A percentile compares a stretch with the other conserved stretches of the same genome.
These are phyloP conservation scores for Colletotrichum australisinense DNA, from an alignment of 2,329 filamentous ascomycete genomes.

Conservation along the genomic window DNA sequence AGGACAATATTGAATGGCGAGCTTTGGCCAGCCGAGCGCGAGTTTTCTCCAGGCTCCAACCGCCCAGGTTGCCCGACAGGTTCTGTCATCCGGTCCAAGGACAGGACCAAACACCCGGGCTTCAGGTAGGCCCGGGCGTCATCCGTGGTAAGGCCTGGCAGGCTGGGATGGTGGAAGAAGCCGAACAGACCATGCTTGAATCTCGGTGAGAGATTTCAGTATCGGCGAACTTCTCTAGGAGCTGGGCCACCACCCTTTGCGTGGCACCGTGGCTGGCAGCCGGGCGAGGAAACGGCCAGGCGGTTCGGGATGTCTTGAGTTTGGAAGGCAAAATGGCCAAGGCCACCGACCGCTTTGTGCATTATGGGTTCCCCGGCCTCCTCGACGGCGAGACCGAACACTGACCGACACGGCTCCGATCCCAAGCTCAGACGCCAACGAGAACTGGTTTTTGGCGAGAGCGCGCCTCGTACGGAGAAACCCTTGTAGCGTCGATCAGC, in stretches of 20 bases:
- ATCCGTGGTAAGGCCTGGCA: constrained; percentile 22
- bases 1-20: constrained; percentile 25
- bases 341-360: constrained; percentile 1
- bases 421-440: constrained; percentile 2
- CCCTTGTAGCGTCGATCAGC: constrained; percentile 12
- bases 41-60: constrained; percentile 16
- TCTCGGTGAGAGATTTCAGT: constrained; percentile 27
- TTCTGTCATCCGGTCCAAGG: neutral
- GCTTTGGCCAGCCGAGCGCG: constrained; percentile 11
- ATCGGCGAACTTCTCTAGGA: constrained; percentile 20
- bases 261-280: constrained; percentile 10
- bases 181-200: constrained; percentile 23
- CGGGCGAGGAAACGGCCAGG: constrained; percentile 13
- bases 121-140: constrained; percentile 28
- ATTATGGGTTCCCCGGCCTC: constrained; percentile 20
- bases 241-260: constrained; percentile 9
- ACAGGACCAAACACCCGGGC: constrained; percentile 7
- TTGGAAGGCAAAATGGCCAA: constrained; percentile 26
- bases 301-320: constrained; percentile 6
- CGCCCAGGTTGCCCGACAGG: constrained; percentile 18
- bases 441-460: constrained; percentile 15
- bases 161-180: constrained; percentile 30
- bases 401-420: constrained; percentile 32
- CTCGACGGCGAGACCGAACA: constrained; percentile 29
- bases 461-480: constrained; percentile 13